phyloP scores from a whole-genome alignment of 768 basidiomycete species.

The Lactarius sanguifluus region DNA sequence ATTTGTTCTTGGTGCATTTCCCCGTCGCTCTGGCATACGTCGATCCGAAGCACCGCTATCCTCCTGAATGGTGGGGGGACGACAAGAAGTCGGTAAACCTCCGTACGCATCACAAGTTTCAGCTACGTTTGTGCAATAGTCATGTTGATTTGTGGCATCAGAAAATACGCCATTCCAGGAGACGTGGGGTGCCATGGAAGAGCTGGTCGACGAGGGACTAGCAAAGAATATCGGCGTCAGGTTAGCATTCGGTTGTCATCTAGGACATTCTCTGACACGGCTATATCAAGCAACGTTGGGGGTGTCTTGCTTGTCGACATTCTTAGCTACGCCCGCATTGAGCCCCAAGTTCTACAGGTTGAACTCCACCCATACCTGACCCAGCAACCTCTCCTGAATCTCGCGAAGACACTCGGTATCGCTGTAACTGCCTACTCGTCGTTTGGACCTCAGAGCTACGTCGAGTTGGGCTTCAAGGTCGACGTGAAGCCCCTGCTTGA shows the following conservation, averaged over 20 bases:
- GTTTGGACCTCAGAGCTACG: constrained; percentile 53
- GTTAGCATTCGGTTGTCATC: constrained; percentile 35
- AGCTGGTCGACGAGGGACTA: constrained; percentile 66
- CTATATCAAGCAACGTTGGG: constrained; percentile 60
- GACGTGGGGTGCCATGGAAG: constrained; percentile 85
- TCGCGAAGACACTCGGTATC: constrained; percentile 46
- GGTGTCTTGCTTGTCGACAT: constrained; percentile 74
- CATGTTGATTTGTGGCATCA: constrained; percentile 31
- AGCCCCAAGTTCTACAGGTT: constrained; percentile 58
- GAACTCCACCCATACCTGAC: constrained; percentile 59
- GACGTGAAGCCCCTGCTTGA: constrained; percentile 49
- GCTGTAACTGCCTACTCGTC: constrained; percentile 58
- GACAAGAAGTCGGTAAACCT: constrained; percentile 62
- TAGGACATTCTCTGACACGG: neutral
- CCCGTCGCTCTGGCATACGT: constrained; percentile 81
- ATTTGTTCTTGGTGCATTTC: constrained; percentile 83
- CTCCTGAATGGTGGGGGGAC: constrained; percentile 79
- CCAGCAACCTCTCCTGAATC: constrained; percentile 47
- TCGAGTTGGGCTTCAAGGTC: constrained; percentile 64
- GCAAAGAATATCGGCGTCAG: constrained; percentile 80
- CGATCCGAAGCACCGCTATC: constrained; percentile 71
- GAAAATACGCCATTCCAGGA: constrained; percentile 71
- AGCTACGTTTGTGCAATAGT: neutral
- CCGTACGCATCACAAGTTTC: constrained; percentile 42
- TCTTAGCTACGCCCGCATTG: constrained; percentile 69